phyloP scores from a whole-genome alignment of 257 asterid genomes.

The Sherardia arvensis region DNA sequence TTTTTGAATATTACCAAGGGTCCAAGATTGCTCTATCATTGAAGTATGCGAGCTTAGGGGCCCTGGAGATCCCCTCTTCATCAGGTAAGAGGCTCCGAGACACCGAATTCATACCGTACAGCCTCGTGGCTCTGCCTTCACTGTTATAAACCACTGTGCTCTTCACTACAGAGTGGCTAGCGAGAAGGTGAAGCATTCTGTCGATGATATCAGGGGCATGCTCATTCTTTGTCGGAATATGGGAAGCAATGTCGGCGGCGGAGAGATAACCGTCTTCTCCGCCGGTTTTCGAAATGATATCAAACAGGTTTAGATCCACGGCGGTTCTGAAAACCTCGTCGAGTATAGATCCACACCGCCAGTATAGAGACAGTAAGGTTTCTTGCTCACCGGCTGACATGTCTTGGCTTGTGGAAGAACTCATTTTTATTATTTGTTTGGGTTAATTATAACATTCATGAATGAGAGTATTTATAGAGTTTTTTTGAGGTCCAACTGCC shows the following conservation, averaged over 20 bases:
- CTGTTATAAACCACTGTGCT: background rate
- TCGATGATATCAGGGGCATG: conserved; percentile 1
- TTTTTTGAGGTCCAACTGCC: background rate
- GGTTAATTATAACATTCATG: background rate
- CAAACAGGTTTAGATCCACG: conserved; percentile 14
- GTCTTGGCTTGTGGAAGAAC: background rate
- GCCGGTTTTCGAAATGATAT: conserved; percentile 16
- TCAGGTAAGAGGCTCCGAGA: conserved; percentile 2
- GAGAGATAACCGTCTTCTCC: background rate
- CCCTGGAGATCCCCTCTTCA: background rate
- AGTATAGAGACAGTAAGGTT: background rate
- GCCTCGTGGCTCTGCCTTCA: background rate
- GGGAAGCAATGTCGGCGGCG: background rate
- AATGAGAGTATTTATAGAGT: background rate
- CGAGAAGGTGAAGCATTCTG: conserved; percentile 5
- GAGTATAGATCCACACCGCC: background rate
- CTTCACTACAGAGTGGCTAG: conserved; percentile 1
- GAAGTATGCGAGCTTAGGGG: background rate
- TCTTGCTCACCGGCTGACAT: background rate
- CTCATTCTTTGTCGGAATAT: conserved; percentile 1
- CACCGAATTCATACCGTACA: background rate
- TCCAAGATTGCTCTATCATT: background rate
- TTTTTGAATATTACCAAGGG: conserved; percentile 1
- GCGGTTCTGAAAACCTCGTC: conserved; percentile 7
- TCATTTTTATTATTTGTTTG: background rate